Evolutionary conservation across 306 rosid genomes (phyloP), one percentile per base, ranked within the genome.

Genomic region (Parietaria judaica): DNA sequence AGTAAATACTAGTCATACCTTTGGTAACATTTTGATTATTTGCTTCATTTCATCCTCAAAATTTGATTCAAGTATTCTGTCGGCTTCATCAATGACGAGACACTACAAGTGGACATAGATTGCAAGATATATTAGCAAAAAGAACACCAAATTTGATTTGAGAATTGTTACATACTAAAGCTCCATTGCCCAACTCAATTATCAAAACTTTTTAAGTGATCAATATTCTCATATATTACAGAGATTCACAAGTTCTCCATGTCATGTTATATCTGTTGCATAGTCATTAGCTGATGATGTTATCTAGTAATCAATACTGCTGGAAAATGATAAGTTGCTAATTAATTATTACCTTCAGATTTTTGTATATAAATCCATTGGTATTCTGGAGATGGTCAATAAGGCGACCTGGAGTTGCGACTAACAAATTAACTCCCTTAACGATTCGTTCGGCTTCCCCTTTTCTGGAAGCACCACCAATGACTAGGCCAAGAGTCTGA

Each of bases 11-110:
- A 38, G 64, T 36, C 11, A 77, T 77, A 91, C 98, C 96, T 84
- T 86, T 36, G 99, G 95, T 55, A 88, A 79, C 67, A 86, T 63
- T 57, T 76, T 80, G 60, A 92, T 74, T 55, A 92, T 88, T 78
- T 92, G 95, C 71, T 82, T 86, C 96, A 88, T 92, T 70, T 92
- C 99, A 58, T 92, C 95, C 86, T 88, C 96, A 77, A 92, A 92
- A 71, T 92, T 92, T 23, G 88, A 74, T 82, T 92, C 96, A 81
- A 92, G 65, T 79, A 92, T 80, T 88, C 95, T 86, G 85, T 88
- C 96, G 31, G 96, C 99, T 80, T 92, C 99, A 76, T 92, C 99
- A 58, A 88, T 84, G 43, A 88, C 66, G 31, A 88, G 96, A 68
- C 95, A 92, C 99, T 88, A 86, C 71, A 74, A 70, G 66, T 61